A percentile compares a stretch with the other conserved stretches of the same genome.
Evolutionary conservation across 306 rosid genomes (phyloP).

Genomic region (Corylus americana): DNA sequence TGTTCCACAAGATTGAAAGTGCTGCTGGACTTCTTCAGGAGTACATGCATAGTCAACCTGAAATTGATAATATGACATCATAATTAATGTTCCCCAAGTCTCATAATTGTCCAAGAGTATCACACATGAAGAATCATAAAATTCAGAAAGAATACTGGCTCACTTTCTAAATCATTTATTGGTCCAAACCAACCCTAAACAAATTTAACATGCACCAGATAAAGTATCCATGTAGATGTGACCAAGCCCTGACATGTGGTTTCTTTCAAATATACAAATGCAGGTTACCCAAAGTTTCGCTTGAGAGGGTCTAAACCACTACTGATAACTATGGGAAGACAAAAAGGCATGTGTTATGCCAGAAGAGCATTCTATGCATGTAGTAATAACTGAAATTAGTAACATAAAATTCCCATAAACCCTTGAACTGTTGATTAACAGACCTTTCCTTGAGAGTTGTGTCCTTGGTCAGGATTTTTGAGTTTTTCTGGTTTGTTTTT

Average conservation of each 20-base stretch:
- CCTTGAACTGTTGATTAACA: not conserved
- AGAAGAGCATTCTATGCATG: not conserved
- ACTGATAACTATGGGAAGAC: not conserved
- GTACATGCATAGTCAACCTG: slow-evolving; percentile 98
- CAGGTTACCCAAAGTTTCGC: not conserved
- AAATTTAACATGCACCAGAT: not conserved
- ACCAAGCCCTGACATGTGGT: not conserved
- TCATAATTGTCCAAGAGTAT: not conserved
- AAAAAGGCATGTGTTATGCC: not conserved
- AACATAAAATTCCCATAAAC: not conserved
- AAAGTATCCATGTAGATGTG: not conserved
- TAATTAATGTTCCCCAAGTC: slow-evolving; percentile 3
- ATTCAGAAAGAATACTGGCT: not conserved
- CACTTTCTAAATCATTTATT: not conserved
- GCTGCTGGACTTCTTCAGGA: slow-evolving; percentile 99
- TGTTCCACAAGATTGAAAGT: slow-evolving; percentile 99
- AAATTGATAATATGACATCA: slow-evolving; percentile 16
- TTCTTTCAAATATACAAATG: not conserved
- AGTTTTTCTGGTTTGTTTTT: not conserved
- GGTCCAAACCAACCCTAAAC: slow-evolving; percentile 1
- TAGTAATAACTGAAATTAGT: not conserved
- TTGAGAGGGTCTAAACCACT: not conserved
- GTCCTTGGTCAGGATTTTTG: not conserved
- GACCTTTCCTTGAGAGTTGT: not conserved
- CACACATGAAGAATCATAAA: not conserved